Percentiles rank a stretch among this genome's conserved stretches.
Evolutionary conservation across 2,329 filamentous ascomycete genomes (phyloP).

Genomic region (Cercospora sojina): DNA sequence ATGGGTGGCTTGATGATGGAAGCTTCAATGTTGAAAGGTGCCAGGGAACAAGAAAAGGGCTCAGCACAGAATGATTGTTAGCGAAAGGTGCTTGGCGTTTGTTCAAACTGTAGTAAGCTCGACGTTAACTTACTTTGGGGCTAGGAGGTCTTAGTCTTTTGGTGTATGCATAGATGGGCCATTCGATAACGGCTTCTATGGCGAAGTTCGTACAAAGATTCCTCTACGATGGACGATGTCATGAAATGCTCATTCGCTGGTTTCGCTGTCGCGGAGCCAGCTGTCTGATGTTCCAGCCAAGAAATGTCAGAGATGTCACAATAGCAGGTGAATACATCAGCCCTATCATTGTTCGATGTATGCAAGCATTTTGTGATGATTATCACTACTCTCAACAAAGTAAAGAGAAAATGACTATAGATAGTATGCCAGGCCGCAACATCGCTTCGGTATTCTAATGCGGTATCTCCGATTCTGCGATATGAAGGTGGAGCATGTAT

Average conservation of each 20-base stretch:
- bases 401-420: not conserved
- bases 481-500: not conserved
- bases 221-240: not conserved
- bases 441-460: not conserved
- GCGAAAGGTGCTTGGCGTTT: not conserved
- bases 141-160: not conserved
- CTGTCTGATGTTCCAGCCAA: too few species aligned
- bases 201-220: not conserved
- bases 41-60: not conserved
- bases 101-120: not conserved
- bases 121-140: not conserved
- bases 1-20: not conserved
- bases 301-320: too few species aligned
- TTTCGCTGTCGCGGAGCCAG: too few species aligned
- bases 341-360: too few species aligned
- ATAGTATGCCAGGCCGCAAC: not conserved
- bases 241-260: not conserved
- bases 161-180: not conserved
- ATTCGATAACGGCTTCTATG: not conserved
- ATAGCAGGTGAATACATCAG: too few species aligned
- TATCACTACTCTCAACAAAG: too few species aligned
- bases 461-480: not conserved
- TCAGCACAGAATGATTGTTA: not conserved
- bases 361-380: too few species aligned
- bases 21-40: not conserved